Evolutionary conservation across 2,329 filamentous ascomycete species (phyloP).

Genomic region (Akanthomyces lecanii): DNA sequence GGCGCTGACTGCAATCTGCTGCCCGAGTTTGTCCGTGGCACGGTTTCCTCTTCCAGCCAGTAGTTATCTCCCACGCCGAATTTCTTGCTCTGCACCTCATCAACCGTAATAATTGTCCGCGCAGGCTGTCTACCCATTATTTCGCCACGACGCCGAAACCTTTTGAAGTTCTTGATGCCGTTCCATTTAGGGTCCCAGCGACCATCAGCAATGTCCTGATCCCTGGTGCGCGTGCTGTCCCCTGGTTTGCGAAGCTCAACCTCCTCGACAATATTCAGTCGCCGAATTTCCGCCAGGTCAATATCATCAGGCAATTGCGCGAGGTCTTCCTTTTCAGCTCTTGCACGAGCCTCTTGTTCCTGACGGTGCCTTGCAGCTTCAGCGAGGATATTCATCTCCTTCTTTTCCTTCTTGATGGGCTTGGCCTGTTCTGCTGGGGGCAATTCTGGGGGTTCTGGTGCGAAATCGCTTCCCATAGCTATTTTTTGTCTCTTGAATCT

Average conservation of each 20-base stretch:
- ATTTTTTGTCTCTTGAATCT: constrained; percentile 75
- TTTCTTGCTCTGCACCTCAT: constrained; percentile 66
- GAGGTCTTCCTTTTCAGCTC: constrained; percentile 49
- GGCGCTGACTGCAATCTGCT: not conserved
- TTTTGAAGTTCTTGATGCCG: constrained; percentile 93
- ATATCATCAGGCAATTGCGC: constrained; percentile 57
- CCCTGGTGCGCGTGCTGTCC: constrained; percentile 30
- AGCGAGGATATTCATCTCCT: constrained; percentile 65
- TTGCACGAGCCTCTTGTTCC: constrained; percentile 61
- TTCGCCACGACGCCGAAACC: constrained; percentile 63
- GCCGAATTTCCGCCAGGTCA: constrained; percentile 67
- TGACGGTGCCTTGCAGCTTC: constrained; percentile 57
- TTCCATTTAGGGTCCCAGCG: constrained; percentile 91
- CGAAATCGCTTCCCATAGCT: constrained; percentile 50
- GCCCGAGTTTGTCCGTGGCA: constrained; percentile 21
- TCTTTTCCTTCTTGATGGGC: constrained; percentile 45
- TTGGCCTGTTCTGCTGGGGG: constrained; percentile 27
- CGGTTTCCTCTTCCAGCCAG: constrained; percentile 58
- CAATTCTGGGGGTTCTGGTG: constrained; percentile 25
- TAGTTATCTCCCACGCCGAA: constrained; percentile 74
- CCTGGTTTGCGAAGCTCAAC: constrained; percentile 56
- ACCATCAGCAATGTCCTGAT: constrained; percentile 49
- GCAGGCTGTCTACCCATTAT: constrained; percentile 37
- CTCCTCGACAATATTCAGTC: constrained; percentile 71
- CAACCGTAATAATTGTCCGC: constrained; percentile 63